These are phyloP conservation scores for Acrocalymma vagum DNA, from an alignment of 2,329 filamentous ascomycete genomes.

Conservation along the genomic window DNA sequence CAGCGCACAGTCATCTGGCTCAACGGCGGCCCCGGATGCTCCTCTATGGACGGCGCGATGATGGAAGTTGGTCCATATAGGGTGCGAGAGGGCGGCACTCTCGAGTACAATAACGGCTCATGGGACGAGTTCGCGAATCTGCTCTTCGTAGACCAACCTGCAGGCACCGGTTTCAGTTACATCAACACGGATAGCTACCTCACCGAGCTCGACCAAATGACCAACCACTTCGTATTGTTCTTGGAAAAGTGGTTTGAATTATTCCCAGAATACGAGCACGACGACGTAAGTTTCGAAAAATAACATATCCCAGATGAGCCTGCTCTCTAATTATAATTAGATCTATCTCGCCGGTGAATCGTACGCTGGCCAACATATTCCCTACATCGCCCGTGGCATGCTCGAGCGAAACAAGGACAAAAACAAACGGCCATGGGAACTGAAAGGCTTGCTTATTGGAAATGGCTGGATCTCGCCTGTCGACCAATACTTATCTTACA, in stretches of 20 bases:
- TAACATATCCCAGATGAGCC: not conserved
- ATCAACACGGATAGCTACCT: slow-evolving; percentile 89
- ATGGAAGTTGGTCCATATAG: slow-evolving; percentile 97
- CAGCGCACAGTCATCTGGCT: slow-evolving; percentile 95
- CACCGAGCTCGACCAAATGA: slow-evolving; percentile 87
- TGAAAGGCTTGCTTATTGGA: slow-evolving; percentile 88
- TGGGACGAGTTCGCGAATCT: slow-evolving; percentile 99
- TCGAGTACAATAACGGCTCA: slow-evolving; percentile 88
- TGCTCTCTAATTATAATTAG: slow-evolving; percentile 57
- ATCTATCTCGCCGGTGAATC: slow-evolving; percentile 96
- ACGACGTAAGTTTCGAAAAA: slow-evolving; percentile 75
- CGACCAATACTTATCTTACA: slow-evolving; percentile 89
- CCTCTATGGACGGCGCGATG: slow-evolving; percentile 93
- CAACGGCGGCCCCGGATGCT: slow-evolving; percentile 96
- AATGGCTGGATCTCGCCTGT: slow-evolving; percentile 96
- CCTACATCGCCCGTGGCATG: slow-evolving; percentile 93
- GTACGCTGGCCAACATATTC: slow-evolving; percentile 95
- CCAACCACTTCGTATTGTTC: slow-evolving; percentile 85
- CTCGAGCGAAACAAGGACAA: slow-evolving; percentile 79
- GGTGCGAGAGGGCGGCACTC: slow-evolving; percentile 74
- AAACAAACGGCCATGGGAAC: slow-evolving; percentile 71
- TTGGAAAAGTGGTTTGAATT: slow-evolving; percentile 89
- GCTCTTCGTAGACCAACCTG: slow-evolving; percentile 95
- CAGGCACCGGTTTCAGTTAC: slow-evolving; percentile 96
- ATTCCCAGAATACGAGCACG: slow-evolving; percentile 89